Conservation (phyloP, 345 rosid species). For the Camelina laxa region DNA sequence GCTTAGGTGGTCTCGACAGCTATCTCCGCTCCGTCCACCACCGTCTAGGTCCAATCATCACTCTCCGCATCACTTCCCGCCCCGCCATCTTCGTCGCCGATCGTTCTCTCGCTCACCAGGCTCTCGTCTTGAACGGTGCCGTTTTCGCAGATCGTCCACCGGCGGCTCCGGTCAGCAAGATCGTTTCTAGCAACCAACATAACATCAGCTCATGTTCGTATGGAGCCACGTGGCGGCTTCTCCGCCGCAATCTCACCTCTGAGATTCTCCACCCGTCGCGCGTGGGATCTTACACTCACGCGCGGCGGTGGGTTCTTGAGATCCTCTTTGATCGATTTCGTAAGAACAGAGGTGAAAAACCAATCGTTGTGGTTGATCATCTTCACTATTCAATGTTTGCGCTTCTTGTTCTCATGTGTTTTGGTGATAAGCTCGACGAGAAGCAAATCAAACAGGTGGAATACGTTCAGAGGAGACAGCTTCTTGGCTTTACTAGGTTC, state of each 20-base stretch:
- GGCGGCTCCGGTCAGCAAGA: constrained; percentile 16
- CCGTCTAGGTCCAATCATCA: constrained; percentile 44
- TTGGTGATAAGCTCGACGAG: constrained; percentile 44
- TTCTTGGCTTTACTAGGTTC: constrained; percentile 6
- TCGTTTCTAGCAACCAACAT: constrained; percentile 20
- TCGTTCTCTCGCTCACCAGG: constrained; percentile 40
- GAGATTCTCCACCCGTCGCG: constrained; percentile 33
- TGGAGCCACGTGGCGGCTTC: constrained; percentile 41
- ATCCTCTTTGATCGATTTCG: constrained; percentile 23
- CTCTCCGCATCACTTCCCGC: constrained; percentile 39
- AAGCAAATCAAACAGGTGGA: constrained; percentile 38
- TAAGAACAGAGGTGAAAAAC: neutral
- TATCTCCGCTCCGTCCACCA: constrained; percentile 18
- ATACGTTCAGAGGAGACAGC: constrained; percentile 12
- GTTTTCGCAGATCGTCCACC: constrained; percentile 45
- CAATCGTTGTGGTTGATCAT: constrained; percentile 28
- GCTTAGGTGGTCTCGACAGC: constrained; percentile 13
- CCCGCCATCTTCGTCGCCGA: constrained; percentile 41
- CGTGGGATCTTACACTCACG: constrained; percentile 18
- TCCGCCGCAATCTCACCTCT: constrained; percentile 37
- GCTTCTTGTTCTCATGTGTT: constrained; percentile 45
- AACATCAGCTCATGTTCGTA: constrained; percentile 29
- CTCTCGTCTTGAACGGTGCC: constrained; percentile 40
- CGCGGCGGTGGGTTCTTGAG: constrained; percentile 33
- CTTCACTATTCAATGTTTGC: constrained; percentile 41